Evolutionary conservation across 1,284 basidiomycete species (phyloP), one percentile per base, ranked within the genome.

Genomic region (Megacollybia platyphylla): DNA sequence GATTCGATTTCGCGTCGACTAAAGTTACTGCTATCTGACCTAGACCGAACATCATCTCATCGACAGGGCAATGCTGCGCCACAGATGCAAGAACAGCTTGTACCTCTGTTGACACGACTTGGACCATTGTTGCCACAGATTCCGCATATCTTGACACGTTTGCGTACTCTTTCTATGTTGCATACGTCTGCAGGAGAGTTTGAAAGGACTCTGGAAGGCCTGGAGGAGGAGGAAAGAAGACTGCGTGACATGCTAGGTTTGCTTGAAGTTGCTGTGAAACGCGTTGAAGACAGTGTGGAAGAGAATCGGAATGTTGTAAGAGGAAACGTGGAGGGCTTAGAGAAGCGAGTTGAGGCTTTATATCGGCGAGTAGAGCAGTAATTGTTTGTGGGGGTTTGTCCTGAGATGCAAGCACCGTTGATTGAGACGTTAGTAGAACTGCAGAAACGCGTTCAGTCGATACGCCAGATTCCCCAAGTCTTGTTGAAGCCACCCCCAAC

Each of bases 1-100:
- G 94, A 98, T 59, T 86, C 90, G n/a, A 87, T 97, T 49, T 91
- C 91, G 1, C 78, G 93, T 11, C 81, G 94, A 6, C 78, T 97
- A 50, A 98, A 97, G 55, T 68, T 97, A 7, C 76, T 97, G 11
- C 73, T 94, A 6, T 85, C 90, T 0, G 94, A 98, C 58, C 75
- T 98, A 44, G 94, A 97, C 47, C 79, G 92, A 13, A 77, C 83
- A 1, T 80, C 85, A 42, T 71, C 72, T 38, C 55, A 61, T 24
- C 56, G 61, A 37, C 62, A 65, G 24, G 64, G 61, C 53, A 57
- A 52, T 44, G 67, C 60, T 41, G 70, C 57, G 51, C 57, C 54
- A 44, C 57, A 62, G 6, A 53, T 86, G 13, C 76, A 84, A 57
- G 72, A 84, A 54, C 67, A 82, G 49, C 57, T 86, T 51, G 54